A percentile compares a stretch with the other conserved stretches of the same genome.
These are phyloP conservation scores for Balansia obtecta DNA, from an alignment of 2,329 filamentous ascomycete species.

Conservation along the genomic window DNA sequence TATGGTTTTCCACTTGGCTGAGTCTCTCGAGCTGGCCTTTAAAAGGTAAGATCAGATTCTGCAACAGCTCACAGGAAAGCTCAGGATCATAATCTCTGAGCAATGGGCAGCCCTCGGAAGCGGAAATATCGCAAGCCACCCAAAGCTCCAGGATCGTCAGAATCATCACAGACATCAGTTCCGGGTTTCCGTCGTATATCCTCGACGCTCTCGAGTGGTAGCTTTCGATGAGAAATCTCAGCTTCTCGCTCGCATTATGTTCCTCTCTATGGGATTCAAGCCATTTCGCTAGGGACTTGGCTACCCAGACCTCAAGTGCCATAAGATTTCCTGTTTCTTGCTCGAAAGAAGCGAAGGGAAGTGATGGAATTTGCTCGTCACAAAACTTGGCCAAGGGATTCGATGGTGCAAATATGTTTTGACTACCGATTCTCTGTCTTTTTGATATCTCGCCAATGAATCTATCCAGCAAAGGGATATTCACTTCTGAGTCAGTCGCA, in stretches of 20 bases:
- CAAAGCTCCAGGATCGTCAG: constrained; percentile 46
- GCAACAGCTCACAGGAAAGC: constrained; percentile 26
- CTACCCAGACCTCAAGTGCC: constrained; percentile 37
- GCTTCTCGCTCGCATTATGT: constrained; percentile 13
- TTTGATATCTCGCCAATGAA: constrained; percentile 1
- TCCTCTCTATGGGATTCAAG: constrained; percentile 14
- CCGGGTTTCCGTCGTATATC: constrained; percentile 28
- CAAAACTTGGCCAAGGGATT: background rate
- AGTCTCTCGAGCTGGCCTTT: constrained; percentile 33
- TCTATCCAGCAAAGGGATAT: constrained; percentile 4
- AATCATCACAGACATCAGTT: constrained; percentile 39
- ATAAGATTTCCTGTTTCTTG: background rate
- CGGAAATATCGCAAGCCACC: constrained; percentile 40
- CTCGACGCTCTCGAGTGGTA: constrained; percentile 21
- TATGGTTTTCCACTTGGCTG: constrained; percentile 31
- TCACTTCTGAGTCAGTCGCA: constrained; percentile 3
- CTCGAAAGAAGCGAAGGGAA: background rate
- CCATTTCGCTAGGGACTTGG: constrained; percentile 26
- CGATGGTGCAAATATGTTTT: background rate
- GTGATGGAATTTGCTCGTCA: background rate
- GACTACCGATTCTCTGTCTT: background rate
- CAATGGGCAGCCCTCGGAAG: constrained; percentile 23
- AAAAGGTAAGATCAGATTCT: constrained; percentile 32
- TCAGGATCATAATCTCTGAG: constrained; percentile 34
- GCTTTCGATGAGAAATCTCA: constrained; percentile 19